Percentiles rank a stretch among this genome's conserved stretches.
These are phyloP conservation scores for Penicillium psychrosexuale DNA, from an alignment of 2,329 filamentous ascomycete species.

Conservation along the genomic window DNA sequence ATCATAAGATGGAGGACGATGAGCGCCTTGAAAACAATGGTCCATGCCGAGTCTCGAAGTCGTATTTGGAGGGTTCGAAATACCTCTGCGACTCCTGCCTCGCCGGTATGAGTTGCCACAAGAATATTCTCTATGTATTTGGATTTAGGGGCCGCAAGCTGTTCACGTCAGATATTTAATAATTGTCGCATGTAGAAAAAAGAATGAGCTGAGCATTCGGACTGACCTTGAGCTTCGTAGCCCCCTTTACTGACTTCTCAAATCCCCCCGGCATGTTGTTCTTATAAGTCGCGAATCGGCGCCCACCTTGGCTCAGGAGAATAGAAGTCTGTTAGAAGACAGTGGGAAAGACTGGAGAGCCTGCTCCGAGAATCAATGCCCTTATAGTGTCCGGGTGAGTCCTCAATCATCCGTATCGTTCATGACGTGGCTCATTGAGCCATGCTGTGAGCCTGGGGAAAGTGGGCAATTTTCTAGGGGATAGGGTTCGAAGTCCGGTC, in stretches of 20 bases:
- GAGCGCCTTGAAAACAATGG: constrained; percentile 96
- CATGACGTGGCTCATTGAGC: constrained; percentile 30
- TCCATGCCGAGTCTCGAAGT: constrained; percentile 95
- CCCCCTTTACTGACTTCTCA: constrained; percentile 98
- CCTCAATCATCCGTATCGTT: constrained; percentile 24
- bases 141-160: constrained; percentile 94
- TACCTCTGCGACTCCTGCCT: constrained; percentile 91
- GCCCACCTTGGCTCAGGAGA: background rate
- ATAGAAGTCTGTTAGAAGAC: background rate
- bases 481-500: constrained; percentile 1
- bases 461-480: constrained; percentile 6
- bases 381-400: constrained; percentile 18
- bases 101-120: constrained; percentile 88
- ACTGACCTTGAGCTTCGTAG: constrained; percentile 90
- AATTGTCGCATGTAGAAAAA: background rate
- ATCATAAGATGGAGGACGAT: constrained; percentile 98
- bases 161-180: constrained; percentile 21
- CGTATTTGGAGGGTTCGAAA: constrained; percentile 88
- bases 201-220: constrained; percentile 10
- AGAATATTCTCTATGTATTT: constrained; percentile 99
- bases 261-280: constrained; percentile 60
- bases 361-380: constrained; percentile 17
- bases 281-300: background rate
- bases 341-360: constrained; percentile 13
- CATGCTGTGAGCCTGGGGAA: constrained; percentile 26